Evolutionary conservation across 768 basidiomycete genomes (phyloP).

Genomic region (Suillus plorans): DNA sequence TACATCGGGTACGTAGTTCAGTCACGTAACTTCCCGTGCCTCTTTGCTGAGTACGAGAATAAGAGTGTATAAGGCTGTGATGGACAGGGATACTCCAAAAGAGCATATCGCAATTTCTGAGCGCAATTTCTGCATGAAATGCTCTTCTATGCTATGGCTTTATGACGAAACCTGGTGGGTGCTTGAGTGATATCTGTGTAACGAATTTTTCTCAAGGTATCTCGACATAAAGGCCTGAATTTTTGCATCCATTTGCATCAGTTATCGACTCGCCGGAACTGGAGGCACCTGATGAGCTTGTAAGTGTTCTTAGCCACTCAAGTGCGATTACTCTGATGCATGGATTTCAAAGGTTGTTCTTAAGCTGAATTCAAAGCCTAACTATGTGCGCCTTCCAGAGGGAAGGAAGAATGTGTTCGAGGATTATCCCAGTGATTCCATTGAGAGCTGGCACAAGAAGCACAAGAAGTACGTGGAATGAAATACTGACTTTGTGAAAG

Average conservation of each 20-base stretch:
- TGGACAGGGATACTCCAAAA: constrained; percentile 53
- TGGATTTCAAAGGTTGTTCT: constrained; percentile 41
- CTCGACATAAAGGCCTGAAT: constrained; percentile 49
- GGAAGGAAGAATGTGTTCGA: constrained; percentile 50
- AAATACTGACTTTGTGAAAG: neutral
- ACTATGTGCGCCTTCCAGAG: constrained; percentile 62
- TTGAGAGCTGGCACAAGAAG: constrained; percentile 64
- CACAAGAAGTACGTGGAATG: constrained; percentile 41
- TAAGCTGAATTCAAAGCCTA: constrained; percentile 50
- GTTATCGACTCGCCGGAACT: constrained; percentile 64
- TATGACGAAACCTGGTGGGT: constrained; percentile 55
- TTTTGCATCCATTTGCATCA: constrained; percentile 67
- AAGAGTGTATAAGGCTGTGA: constrained; percentile 62
- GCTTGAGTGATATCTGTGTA: neutral
- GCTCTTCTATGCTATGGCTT: constrained; percentile 67
- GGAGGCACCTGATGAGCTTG: constrained; percentile 49
- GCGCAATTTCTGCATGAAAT: constrained; percentile 62
- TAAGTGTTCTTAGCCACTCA: constrained; percentile 23
- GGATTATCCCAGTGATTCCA: constrained; percentile 41
- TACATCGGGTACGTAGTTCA: constrained; percentile 44
- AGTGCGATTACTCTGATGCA: neutral
- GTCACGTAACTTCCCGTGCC: neutral
- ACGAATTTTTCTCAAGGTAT: neutral
- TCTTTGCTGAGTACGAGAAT: neutral
- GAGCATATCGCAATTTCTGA: constrained; percentile 53